A percentile compares a stretch with the other conserved stretches of the same genome.
phyloP scores from a whole-genome alignment of 345 rosid genomes.

The Excoecaria agallocha region DNA sequence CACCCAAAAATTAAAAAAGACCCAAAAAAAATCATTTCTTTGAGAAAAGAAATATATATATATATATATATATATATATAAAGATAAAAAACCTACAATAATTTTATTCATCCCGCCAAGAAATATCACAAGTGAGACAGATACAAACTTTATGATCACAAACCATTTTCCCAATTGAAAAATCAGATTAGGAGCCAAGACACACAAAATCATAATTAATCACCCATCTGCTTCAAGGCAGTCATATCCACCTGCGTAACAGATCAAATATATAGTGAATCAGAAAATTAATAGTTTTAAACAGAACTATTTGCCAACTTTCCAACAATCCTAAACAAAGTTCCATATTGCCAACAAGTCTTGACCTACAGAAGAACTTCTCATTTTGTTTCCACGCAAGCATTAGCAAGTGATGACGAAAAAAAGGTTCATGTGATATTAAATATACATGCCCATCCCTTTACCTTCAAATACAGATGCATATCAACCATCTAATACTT shows the following conservation, averaged over 20 bases:
- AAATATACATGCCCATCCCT: not conserved
- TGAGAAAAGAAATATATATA: no score
- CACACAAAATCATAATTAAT: no score
- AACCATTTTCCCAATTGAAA: no score
- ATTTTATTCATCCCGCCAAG: no score
- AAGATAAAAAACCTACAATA: no score
- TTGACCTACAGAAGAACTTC: not conserved
- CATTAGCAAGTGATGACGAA: not conserved
- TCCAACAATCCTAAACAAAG: not conserved
- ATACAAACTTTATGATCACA: no score
- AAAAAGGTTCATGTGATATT: not conserved
- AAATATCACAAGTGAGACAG: no score
- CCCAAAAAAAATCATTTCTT: no score
- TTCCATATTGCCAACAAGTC: not conserved
- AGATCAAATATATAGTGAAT: slow-evolving; percentile 19
- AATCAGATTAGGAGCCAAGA: no score
- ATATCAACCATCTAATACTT: not conserved
- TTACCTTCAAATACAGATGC: not conserved
- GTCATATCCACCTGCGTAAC: slow-evolving; percentile 79
- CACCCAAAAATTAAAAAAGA: no score
- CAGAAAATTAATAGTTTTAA: not conserved
- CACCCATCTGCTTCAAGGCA: slow-evolving; percentile 90
- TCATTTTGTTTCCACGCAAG: not conserved
- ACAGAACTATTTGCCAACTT: not conserved
- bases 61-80: no score